Conservation (phyloP, 73 alveolate species). For the Uronychia setigera region DNA sequence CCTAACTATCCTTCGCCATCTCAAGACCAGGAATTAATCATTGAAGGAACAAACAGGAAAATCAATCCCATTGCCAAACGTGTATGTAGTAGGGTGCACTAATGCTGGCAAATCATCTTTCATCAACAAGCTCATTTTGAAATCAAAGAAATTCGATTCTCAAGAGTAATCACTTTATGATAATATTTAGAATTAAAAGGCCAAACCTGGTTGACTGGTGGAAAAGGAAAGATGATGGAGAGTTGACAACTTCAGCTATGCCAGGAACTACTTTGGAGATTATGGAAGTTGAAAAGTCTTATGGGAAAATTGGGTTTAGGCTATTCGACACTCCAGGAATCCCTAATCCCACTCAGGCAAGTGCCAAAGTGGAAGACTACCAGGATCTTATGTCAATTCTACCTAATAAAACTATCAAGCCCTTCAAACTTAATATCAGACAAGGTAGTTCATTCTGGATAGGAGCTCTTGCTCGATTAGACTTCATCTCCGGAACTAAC, state of each 20-base stretch:
- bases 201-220: neutral
- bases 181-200: neutral
- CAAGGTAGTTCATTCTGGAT: conserved; percentile 47
- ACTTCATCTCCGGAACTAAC: conserved; percentile 59
- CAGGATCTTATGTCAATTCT: conserved; percentile 49
- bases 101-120: conserved; percentile 74
- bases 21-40: conserved; percentile 13
- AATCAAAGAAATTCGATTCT: conserved; percentile 36
- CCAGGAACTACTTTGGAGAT: conserved; percentile 74
- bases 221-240: conserved; percentile 7
- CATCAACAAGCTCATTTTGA: conserved; percentile 46
- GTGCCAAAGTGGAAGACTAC: conserved; percentile 36
- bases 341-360: conserved; percentile 54
- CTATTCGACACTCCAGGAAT: conserved; percentile 74
- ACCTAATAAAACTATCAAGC: conserved; percentile 26
- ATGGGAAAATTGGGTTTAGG: conserved; percentile 41
- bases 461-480: conserved; percentile 71
- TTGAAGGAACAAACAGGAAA: conserved; percentile 2
- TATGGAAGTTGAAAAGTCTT: conserved; percentile 29
- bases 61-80: conserved; percentile 36
- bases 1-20: conserved; percentile 16
- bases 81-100: conserved; percentile 68
- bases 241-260: conserved; percentile 53
- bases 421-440: conserved; percentile 19
- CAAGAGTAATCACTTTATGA: conserved; percentile 8